Base-by-base conservation (phyloP, 208 protist species). In the Strigomonas culicis region DNA sequence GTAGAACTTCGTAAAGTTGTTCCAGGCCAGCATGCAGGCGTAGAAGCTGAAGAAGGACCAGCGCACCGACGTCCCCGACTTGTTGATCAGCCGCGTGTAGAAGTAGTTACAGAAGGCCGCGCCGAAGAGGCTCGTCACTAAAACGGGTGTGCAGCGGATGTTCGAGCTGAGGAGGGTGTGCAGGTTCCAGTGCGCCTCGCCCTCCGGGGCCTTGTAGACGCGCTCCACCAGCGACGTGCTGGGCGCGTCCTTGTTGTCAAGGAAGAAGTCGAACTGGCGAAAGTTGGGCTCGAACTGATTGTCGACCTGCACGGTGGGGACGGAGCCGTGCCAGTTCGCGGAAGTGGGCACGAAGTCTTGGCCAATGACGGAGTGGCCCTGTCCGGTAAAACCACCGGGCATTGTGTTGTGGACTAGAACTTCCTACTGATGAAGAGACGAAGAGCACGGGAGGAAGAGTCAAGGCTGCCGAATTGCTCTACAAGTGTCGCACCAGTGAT, bases 231-330 rank as follows among this genome's bases (percentile, higher is more conserved):
- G 65, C 1, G 64, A 70, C 53, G 74, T 77, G 60, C 84, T 75
- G 0, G 88, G 88, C 39, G 86, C 74, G 46, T 90, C 82, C 32
- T 67, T 85, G 56, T 84, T 84, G 58, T 88, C 81, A 25, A 92
- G 61, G 28, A 90, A 90, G 60, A 95, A 91, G 57, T 95, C 88
- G 51, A 95, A 95, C 17, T 95, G 88, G 15, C 88, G 78, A 51
- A 95, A 95, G 71, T 95, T 95, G 21, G 88, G 85, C 63, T 86
- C 75, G 50, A 91, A 92, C 50, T 79, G 61, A 67, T 66, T 87
- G 70, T 95, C 88, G 13, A 79, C 74, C 15, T 63, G 68, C 39
- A 72, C 68, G 28, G 85, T 86, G 13, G 88, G 82, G 22, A 95
- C 73, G n/a, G 84, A 92, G 56, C 88, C 85, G 59, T 92, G 81